Percentiles rank a stretch among this genome's conserved stretches.
Evolutionary conservation across 1,139 yeast genomes (phyloP).

Genomic region (Candida sp.): DNA sequence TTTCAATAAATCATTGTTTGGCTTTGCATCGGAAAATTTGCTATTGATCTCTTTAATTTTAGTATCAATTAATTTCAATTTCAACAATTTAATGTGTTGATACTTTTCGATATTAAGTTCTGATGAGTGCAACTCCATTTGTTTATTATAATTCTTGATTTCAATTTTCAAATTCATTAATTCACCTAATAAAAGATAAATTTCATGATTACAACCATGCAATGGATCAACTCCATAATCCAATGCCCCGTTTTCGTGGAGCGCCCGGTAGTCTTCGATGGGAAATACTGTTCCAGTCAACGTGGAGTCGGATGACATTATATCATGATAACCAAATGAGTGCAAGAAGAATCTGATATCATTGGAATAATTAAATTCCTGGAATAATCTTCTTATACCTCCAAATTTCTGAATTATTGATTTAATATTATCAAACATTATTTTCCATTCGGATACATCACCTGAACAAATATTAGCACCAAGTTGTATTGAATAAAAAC

Average conservation of each 20-base stretch:
- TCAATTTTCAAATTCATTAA: slow-evolving; percentile 5
- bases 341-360: slow-evolving; percentile 14
- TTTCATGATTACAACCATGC: slow-evolving; percentile 13
- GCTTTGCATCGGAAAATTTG: background rate
- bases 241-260: slow-evolving; percentile 4
- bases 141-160: background rate
- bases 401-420: slow-evolving; percentile 1
- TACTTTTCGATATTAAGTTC: background rate
- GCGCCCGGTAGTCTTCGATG: slow-evolving; percentile 9
- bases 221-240: slow-evolving; percentile 17
- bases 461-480: slow-evolving; percentile 2
- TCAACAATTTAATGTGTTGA: background rate
- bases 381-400: slow-evolving; percentile 3
- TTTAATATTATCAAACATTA: background rate
- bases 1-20: background rate
- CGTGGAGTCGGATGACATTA: slow-evolving; percentile 12
- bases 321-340: slow-evolving; percentile 17
- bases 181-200: slow-evolving; percentile 14
- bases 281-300: slow-evolving; percentile 12
- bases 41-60: background rate
- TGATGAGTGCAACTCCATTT: background rate
- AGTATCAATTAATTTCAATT: background rate
- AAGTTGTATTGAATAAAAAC: slow-evolving; percentile 2
- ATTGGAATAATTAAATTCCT: slow-evolving; percentile 12
- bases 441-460: slow-evolving; percentile 1